phyloP scores from a whole-genome alignment of 208 protist species.

The Crithidia mellificae region DNA sequence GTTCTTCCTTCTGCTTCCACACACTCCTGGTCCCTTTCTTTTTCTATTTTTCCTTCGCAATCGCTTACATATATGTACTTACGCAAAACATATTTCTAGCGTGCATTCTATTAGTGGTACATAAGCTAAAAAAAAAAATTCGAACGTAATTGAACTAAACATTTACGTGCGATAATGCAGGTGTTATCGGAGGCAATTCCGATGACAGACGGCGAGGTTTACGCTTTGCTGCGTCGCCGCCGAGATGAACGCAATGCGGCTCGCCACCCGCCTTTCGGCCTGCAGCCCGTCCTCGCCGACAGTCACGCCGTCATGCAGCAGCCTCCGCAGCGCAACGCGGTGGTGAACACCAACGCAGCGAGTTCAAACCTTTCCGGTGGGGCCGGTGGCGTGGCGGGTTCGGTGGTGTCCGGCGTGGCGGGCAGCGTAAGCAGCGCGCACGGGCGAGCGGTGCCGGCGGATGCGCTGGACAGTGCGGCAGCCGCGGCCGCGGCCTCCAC shows the following conservation, averaged over 20 bases:
- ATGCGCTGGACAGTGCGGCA: conserved; percentile 9
- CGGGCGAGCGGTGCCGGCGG: conserved; percentile 20
- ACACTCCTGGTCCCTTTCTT: too few relatives aligned
- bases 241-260: conserved; percentile 78
- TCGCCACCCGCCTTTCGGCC: conserved; percentile 59
- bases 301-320: conserved; percentile 15
- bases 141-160: conserved; percentile 22
- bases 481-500: conserved; percentile 25
- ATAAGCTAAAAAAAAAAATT: conserved; percentile 1
- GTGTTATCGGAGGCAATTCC: conserved; percentile 68
- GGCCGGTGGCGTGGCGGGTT: neutral
- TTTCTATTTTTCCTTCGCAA: too few relatives aligned
- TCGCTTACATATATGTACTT: too few relatives aligned
- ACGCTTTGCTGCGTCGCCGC: conserved; percentile 67
- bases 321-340: neutral
- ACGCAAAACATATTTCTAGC: too few relatives aligned
- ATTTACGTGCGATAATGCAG: conserved; percentile 55
- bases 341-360: too few relatives aligned
- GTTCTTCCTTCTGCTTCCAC: too few relatives aligned
- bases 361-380: too few relatives aligned
- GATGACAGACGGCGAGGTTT: conserved; percentile 83
- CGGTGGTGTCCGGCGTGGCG: neutral
- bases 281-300: conserved; percentile 48
- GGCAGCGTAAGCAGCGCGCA: neutral
- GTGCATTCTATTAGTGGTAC: too few relatives aligned